phyloP scores from a whole-genome alignment of 257 asterid species.

The Echium plantagineum region DNA sequence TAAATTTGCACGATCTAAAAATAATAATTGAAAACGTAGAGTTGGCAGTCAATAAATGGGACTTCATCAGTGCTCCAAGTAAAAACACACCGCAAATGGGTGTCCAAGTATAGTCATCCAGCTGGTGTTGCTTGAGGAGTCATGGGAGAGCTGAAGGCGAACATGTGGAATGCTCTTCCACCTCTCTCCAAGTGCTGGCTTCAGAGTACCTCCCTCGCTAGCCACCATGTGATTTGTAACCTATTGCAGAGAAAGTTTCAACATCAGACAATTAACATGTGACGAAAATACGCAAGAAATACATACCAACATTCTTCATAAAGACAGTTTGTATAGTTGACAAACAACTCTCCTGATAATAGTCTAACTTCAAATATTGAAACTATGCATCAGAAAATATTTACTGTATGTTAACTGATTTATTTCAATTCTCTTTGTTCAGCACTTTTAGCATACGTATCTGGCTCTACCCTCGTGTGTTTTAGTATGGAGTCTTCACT shows the following conservation, averaged over 20 bases:
- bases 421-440: no score
- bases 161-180: constrained; percentile 87
- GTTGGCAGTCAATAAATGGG: neutral
- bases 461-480: no score
- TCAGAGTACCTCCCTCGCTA: constrained; percentile 53
- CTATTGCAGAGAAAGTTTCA: constrained; percentile 24
- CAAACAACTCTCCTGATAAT: neutral
- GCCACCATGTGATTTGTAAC: constrained; percentile 87
- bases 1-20: neutral
- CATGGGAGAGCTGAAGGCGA: constrained; percentile 50
- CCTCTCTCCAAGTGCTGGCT: constrained; percentile 89
- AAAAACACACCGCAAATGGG: constrained; percentile 50
- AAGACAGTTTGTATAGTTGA: no score
- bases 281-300: neutral
- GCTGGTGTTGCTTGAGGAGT: constrained; percentile 22
- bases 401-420: no score
- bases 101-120: constrained; percentile 56
- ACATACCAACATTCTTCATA: neutral
- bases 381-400: no score
- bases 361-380: neutral
- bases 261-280: neutral
- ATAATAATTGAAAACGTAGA: neutral
- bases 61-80: neutral
- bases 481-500: no score
- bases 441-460: no score